Evolutionary conservation across 2,329 filamentous ascomycete genomes (phyloP).

Genomic region (Albophoma yamanashiensis): DNA sequence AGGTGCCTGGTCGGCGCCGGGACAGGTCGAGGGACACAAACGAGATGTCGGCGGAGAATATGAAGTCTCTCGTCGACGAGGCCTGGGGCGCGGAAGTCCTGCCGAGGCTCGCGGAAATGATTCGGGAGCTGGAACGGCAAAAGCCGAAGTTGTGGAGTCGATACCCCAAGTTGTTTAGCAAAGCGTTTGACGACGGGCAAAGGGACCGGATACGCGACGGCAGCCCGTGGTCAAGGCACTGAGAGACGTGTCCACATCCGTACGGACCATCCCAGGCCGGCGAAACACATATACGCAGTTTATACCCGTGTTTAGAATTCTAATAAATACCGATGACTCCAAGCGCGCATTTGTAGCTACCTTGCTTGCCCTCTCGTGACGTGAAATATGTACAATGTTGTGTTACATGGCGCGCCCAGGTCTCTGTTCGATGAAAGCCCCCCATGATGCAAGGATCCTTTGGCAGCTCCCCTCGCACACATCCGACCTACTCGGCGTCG

Average conservation of each 20-base stretch:
- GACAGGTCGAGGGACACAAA: conserved; percentile 17
- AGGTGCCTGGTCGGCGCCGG: conserved; percentile 15
- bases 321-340: conserved; percentile 16
- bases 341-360: conserved; percentile 8
- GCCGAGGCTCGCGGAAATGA: conserved; percentile 10
- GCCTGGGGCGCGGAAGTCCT: conserved; percentile 23
- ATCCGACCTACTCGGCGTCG: conserved; percentile 6
- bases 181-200: conserved; percentile 12
- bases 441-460: background rate
- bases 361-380: conserved; percentile 10
- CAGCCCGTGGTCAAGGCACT: background rate
- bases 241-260: too few relatives aligned
- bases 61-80: conserved; percentile 20
- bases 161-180: conserved; percentile 17
- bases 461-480: background rate
- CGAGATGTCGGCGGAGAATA: conserved; percentile 16
- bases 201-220: background rate
- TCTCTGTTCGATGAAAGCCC: background rate
- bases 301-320: conserved; percentile 10
- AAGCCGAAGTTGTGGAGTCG: conserved; percentile 18
- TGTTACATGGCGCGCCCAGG: conserved; percentile 13
- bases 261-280: too few relatives aligned
- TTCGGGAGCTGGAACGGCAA: conserved; percentile 15
- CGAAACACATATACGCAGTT: background rate
- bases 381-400: conserved; percentile 15